These are phyloP conservation scores for Amanita subjunquillea DNA, from an alignment of 768 basidiomycete species.

Conservation along the genomic window DNA sequence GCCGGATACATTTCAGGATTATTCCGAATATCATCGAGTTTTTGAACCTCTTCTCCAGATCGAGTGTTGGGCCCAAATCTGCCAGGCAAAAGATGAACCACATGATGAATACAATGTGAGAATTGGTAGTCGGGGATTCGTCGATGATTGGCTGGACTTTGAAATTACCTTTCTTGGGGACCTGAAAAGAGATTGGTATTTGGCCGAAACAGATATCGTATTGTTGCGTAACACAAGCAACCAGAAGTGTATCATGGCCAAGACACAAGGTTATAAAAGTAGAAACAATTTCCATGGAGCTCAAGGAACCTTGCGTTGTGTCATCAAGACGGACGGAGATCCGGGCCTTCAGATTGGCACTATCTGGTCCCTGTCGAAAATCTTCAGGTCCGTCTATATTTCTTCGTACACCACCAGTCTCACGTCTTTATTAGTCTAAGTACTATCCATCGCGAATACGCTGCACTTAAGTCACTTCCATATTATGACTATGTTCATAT, in stretches of 20 bases:
- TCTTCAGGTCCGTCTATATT: conserved; percentile 55
- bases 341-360: conserved; percentile 55
- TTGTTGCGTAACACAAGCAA: conserved; percentile 53
- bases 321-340: conserved; percentile 30
- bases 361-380: conserved; percentile 67
- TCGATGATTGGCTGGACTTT: conserved; percentile 78
- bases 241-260: conserved; percentile 55
- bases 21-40: conserved; percentile 56
- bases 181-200: conserved; percentile 60
- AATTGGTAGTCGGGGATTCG: conserved; percentile 57
- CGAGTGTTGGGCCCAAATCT: conserved; percentile 87
- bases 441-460: conserved; percentile 89
- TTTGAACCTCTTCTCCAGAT: conserved; percentile 81
- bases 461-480: conserved; percentile 71
- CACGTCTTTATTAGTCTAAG: conserved; percentile 47
- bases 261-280: conserved; percentile 31
- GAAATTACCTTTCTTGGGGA: conserved; percentile 51
- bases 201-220: conserved; percentile 82
- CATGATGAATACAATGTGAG: conserved; percentile 48
- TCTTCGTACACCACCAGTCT: background rate
- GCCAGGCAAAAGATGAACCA: conserved; percentile 62
- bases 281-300: conserved; percentile 29
- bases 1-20: conserved; percentile 55
- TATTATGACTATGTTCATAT: conserved; percentile 71
- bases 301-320: conserved; percentile 52